Conservation (phyloP, 2,329 filamentous ascomycete species). For the Aspergillus brunneoviolaceus region DNA sequence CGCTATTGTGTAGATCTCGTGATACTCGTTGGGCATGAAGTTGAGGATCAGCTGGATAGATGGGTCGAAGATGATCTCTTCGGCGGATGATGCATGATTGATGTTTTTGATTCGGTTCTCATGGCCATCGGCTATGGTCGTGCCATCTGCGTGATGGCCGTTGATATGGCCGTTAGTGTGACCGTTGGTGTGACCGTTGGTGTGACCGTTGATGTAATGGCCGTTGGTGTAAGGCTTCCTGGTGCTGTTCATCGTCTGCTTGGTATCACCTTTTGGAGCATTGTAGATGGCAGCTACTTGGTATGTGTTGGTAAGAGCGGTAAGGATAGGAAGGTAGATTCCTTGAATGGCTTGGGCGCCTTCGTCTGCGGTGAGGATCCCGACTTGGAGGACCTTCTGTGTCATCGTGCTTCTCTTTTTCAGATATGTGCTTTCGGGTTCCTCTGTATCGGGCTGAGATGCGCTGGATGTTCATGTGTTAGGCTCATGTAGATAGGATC, state of each 20-base stretch:
- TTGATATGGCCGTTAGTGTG: slow-evolving; percentile 6
- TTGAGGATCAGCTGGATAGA: slow-evolving; percentile 47
- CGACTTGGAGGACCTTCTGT: slow-evolving; percentile 30
- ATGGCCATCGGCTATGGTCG: not conserved
- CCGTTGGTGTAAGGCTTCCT: not conserved
- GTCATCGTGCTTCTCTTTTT: slow-evolving; percentile 16
- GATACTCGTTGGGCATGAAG: slow-evolving; percentile 57
- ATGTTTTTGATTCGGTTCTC: not conserved
- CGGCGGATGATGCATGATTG: not conserved
- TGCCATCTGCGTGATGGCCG: not conserved
- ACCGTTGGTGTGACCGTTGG: not conserved
- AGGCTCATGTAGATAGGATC: not conserved
- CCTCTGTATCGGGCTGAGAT: not conserved
- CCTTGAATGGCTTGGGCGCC: slow-evolving; percentile 51
- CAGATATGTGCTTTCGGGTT: not conserved
- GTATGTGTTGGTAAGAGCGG: slow-evolving; percentile 45
- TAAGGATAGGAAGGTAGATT: slow-evolving; percentile 54
- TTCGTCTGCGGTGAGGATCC: slow-evolving; percentile 33
- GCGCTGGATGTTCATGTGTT: not conserved
- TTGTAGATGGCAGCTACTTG: slow-evolving; percentile 53
- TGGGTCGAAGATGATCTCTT: slow-evolving; percentile 50
- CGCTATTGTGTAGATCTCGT: slow-evolving; percentile 52
- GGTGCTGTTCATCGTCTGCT: not conserved
- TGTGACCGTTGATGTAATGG: not conserved
- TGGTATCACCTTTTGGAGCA: slow-evolving; percentile 34